Percentiles rank a stretch among this genome's conserved stretches.
Evolutionary conservation across 306 rosid genomes (phyloP).

Genomic region (Myrica gale): DNA sequence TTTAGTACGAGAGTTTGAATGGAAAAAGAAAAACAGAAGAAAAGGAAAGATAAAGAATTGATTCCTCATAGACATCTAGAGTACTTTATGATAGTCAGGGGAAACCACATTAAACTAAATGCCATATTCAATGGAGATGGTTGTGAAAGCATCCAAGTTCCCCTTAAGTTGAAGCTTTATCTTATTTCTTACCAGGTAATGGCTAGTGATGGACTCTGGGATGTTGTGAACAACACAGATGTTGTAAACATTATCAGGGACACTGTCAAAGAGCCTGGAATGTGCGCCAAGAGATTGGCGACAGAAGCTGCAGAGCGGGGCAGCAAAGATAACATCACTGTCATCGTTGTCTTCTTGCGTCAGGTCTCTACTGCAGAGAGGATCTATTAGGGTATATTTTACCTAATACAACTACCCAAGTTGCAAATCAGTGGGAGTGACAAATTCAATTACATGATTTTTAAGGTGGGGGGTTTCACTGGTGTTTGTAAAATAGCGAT

Average conservation of each 20-base stretch:
- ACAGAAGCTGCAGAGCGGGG: constrained; percentile 90
- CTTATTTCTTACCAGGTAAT: constrained; percentile 52
- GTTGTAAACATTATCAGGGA: constrained; percentile 62
- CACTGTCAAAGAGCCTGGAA: constrained; percentile 87
- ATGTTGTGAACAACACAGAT: constrained; percentile 67
- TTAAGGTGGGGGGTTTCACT: background rate
- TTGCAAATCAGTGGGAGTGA: background rate
- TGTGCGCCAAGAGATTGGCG: constrained; percentile 94
- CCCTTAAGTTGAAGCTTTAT: background rate
- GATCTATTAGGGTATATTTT: constrained; percentile 47
- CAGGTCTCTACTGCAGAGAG: constrained; percentile 90
- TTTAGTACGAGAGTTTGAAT: too few relatives aligned
- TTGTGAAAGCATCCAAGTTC: constrained; percentile 4
- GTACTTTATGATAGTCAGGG: background rate
- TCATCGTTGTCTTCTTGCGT: constrained; percentile 68
- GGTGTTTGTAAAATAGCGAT: background rate
- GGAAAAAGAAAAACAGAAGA: too few relatives aligned
- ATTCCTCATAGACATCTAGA: too few relatives aligned
- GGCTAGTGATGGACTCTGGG: constrained; percentile 98
- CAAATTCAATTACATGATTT: background rate
- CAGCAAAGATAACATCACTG: constrained; percentile 86
- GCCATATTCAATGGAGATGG: background rate
- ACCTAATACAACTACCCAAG: background rate
- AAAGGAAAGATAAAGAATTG: too few relatives aligned
- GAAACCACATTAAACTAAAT: background rate